phyloP scores from a whole-genome alignment of 345 rosid genomes.

The Gossypioides kirkii region DNA sequence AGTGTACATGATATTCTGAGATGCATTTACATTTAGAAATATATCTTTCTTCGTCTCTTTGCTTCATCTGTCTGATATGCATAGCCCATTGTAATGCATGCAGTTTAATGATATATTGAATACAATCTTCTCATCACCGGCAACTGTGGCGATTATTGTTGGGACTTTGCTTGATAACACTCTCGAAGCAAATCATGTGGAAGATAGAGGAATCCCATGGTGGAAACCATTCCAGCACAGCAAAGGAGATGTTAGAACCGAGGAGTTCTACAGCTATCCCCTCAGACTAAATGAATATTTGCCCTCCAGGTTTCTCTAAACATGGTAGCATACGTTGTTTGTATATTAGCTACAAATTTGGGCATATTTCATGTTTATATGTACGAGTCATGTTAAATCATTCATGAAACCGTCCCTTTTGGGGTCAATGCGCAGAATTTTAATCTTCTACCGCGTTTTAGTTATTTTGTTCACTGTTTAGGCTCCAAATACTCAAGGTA shows the following conservation, averaged over 20 bases:
- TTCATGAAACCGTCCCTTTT: background rate
- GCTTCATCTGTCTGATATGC: background rate
- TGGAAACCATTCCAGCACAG: slow-evolving; percentile 83
- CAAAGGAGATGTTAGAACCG: slow-evolving; percentile 62
- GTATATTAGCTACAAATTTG: slow-evolving; percentile 8
- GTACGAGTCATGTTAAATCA: background rate
- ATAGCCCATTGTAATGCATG: slow-evolving; percentile 3
- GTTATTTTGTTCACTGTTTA: background rate
- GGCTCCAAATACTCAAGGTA: background rate
- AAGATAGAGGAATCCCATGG: slow-evolving; percentile 80
- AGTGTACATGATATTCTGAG: background rate
- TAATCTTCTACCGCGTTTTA: background rate
- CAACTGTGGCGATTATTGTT: slow-evolving; percentile 63
- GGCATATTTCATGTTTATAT: slow-evolving; percentile 14
- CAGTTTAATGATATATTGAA: slow-evolving; percentile 89
- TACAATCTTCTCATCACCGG: slow-evolving; percentile 82
- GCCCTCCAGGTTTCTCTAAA: slow-evolving; percentile 62
- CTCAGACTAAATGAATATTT: slow-evolving; percentile 44
- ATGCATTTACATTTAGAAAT: background rate
- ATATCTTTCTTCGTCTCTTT: background rate
- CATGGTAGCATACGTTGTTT: background rate
- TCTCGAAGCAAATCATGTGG: slow-evolving; percentile 37
- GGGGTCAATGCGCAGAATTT: background rate
- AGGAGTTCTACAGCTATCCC: slow-evolving; percentile 74
- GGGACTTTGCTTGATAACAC: slow-evolving; percentile 79